These are phyloP conservation scores for Apiotrichum gamsii DNA, from an alignment of 1,284 basidiomycete genomes.

Conservation along the genomic window DNA sequence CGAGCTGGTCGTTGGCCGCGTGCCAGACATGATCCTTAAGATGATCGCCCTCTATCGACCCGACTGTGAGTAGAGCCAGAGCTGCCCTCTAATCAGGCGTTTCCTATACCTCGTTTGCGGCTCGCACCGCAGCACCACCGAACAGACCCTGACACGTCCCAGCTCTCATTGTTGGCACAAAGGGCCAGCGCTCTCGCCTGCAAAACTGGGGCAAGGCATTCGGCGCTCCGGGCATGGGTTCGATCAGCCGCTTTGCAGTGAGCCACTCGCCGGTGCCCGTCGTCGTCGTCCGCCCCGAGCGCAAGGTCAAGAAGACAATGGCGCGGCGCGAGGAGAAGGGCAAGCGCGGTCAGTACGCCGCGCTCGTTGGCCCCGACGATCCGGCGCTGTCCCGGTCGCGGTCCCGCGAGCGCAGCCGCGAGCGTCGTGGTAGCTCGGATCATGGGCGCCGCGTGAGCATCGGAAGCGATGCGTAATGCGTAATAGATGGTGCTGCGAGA, in stretches of 20 bases:
- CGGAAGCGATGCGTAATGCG: no score
- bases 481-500: no score
- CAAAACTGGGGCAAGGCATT: conserved; percentile 57
- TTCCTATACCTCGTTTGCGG: background rate
- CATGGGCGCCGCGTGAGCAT: no score
- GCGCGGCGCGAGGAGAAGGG: conserved; percentile 77
- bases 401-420: conserved; percentile 27
- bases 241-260: conserved; percentile 62
- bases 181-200: conserved; percentile 61
- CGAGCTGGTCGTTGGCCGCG: conserved; percentile 86
- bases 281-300: conserved; percentile 79
- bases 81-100: background rate
- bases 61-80: conserved; percentile 54
- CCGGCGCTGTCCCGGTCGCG: conserved; percentile 33
- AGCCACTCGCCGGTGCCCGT: conserved; percentile 86
- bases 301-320: conserved; percentile 73
- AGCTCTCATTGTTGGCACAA: conserved; percentile 82
- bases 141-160: conserved; percentile 3
- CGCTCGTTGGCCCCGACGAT: conserved; percentile 40
- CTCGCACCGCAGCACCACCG: no score
- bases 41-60: conserved; percentile 93
- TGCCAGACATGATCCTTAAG: conserved; percentile 81
- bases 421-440: no score
- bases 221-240: conserved; percentile 53
- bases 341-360: conserved; percentile 66